Conservation (phyloP, 2,329 filamentous ascomycete species). For the Calonectria pteridis region DNA sequence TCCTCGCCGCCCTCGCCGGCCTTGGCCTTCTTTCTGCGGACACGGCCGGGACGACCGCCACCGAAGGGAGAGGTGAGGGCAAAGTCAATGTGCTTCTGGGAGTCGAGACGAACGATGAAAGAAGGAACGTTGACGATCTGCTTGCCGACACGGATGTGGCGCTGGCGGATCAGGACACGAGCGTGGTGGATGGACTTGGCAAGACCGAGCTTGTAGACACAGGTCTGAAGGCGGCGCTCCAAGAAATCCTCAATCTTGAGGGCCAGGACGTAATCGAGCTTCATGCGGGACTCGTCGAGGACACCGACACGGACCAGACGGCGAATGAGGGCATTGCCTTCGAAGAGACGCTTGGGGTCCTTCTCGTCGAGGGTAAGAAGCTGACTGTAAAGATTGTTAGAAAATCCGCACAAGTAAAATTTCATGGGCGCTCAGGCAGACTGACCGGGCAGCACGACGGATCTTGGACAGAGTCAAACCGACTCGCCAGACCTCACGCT, state of each 20-base stretch:
- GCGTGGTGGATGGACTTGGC: constrained; percentile 99
- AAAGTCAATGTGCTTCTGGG: constrained; percentile 99
- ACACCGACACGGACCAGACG: constrained; percentile 99
- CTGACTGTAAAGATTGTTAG: constrained; percentile 75
- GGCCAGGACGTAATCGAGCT: constrained; percentile 99
- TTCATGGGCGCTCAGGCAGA: constrained; percentile 8
- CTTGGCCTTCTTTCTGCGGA: constrained; percentile 99
- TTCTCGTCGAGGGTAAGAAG: constrained; percentile 99
- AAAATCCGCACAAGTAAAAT: background rate
- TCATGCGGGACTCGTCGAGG: constrained; percentile 99
- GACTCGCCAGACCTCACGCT: constrained; percentile 99
- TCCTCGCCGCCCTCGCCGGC: constrained; percentile 87
- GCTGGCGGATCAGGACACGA: constrained; percentile 99
- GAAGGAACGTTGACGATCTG: constrained; percentile 99
- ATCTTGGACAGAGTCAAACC: constrained; percentile 99
- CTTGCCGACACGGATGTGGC: constrained; percentile 99
- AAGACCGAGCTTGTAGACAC: constrained; percentile 99
- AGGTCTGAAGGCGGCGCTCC: constrained; percentile 99
- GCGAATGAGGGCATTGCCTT: constrained; percentile 99
- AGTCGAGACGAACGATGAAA: constrained; percentile 99
- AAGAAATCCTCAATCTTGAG: constrained; percentile 99
- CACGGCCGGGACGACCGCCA: constrained; percentile 96
- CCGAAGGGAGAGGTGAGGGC: constrained; percentile 97
- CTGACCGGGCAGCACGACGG: constrained; percentile 99
- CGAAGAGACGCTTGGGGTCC: constrained; percentile 99